Evolutionary conservation across 306 rosid genomes (phyloP).

Genomic region (Malus asiatica): DNA sequence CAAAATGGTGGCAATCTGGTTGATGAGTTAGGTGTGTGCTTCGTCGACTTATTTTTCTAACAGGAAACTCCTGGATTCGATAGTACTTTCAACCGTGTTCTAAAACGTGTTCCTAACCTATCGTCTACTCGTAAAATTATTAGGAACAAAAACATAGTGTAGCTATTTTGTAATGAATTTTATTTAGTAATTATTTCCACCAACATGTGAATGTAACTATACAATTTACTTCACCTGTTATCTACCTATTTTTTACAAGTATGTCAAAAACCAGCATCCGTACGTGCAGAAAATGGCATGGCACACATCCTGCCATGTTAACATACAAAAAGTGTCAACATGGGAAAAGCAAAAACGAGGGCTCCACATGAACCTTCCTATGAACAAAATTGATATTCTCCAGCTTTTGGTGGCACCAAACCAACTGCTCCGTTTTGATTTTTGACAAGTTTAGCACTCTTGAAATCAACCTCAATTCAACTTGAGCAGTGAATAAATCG

Average conservation of each 20-base stretch:
- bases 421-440: conserved; percentile 49
- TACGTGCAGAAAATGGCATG: no score
- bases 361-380: conserved; percentile 56
- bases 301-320: neutral
- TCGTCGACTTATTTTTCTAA: no score
- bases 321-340: conserved; percentile 24
- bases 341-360: conserved; percentile 69
- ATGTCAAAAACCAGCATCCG: neutral
- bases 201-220: neutral
- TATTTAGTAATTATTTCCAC: neutral
- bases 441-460: conserved; percentile 66
- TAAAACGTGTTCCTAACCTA: neutral
- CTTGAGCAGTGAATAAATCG: conserved; percentile 51
- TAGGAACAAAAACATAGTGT: no score
- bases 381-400: conserved; percentile 37
- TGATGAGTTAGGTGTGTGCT: no score
- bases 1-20: no score
- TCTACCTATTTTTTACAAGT: neutral
- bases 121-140: neutral
- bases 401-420: conserved; percentile 69
- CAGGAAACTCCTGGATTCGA: no score
- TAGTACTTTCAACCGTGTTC: neutral
- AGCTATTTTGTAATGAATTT: neutral
- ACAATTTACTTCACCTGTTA: neutral
- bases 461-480: conserved; percentile 64